Evolutionary conservation across 2,329 filamentous ascomycete species (phyloP).

Genomic region (Elsinoe necatrix): DNA sequence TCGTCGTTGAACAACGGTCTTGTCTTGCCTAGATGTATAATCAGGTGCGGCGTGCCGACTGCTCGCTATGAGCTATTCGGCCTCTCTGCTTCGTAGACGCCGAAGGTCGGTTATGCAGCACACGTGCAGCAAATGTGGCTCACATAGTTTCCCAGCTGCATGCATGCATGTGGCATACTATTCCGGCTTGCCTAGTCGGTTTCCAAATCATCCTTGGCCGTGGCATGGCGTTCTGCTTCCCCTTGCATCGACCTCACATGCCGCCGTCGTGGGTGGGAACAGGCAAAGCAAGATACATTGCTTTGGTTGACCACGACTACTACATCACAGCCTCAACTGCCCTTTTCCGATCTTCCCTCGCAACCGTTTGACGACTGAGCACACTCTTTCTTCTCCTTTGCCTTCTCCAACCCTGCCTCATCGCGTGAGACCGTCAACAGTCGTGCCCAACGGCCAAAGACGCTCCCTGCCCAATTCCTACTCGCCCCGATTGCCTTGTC

Average conservation of each 20-base stretch:
- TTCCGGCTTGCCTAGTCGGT: neutral
- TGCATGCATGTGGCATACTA: conserved; percentile 8
- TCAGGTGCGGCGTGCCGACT: neutral
- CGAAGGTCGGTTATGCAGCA: neutral
- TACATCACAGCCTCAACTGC: conserved; percentile 8
- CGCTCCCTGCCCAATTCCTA: conserved; percentile 2
- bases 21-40: conserved; percentile 2
- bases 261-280: conserved; percentile 6
- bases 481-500: conserved; percentile 10
- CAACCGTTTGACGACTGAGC: neutral
- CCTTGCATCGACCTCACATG: conserved; percentile 1
- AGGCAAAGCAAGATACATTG: conserved; percentile 9
- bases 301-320: neutral
- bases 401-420: conserved; percentile 3
- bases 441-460: conserved; percentile 9
- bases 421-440: conserved; percentile 7
- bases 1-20: conserved; percentile 1
- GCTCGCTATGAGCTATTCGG: neutral
- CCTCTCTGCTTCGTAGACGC: neutral
- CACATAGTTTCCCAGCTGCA: conserved; percentile 1
- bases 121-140: conserved; percentile 4
- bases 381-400: neutral
- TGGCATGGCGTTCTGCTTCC: neutral
- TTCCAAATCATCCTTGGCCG: neutral
- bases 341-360: neutral